Evolutionary conservation across 768 basidiomycete species (phyloP), one percentile per base, ranked within the genome.

Genomic region (Agrocybe praecox): DNA sequence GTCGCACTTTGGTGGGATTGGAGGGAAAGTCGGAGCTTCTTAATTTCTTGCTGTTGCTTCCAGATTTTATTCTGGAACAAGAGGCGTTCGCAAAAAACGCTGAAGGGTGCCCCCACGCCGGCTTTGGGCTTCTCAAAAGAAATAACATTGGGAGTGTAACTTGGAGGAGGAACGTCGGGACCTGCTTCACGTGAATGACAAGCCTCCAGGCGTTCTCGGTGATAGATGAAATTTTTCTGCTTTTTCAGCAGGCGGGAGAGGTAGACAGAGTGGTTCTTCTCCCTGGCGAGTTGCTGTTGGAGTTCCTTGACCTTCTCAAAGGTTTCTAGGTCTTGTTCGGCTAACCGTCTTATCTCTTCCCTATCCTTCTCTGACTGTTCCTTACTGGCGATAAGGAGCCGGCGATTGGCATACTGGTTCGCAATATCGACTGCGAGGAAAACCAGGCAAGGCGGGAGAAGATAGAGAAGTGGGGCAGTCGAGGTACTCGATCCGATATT

Each of bases 1-100:
- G 59, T 67, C 15, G 61, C 61, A 18, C 65, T 53, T 26, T 72
- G 65, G 26, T 64, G 62, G 6, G 66, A 58, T 19, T 63, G 56
- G 23, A 72, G 52, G 11, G 65, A 62, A 29, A 60, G 56, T 22
- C 63, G 67, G 6, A 81, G 68, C 14, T 54, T 51, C 54, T 74
- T 74, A 62, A 80, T 65, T 65, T 79, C 68, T 55, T 64, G 68
- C 55, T 76, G 71, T 55, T 76, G 76, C 55, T 72, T 70, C 76
- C 75, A 74, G 21, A 77, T 66, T 17, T 66, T 69, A 58, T 79
- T 77, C 54, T 69, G 69, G 18, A 72, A 63, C 18, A 79, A 57
- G 19, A 79, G 68, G 5, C 71, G 72, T 45, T 78, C 76, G 62
- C 76, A 78, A 59, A 80, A 77, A 15, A 68, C 62, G 7, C 65